A percentile compares a stretch with the other conserved stretches of the same genome.
Conservation (phyloP, 805 yeast species). For the Yarrowia sp. region DNA sequence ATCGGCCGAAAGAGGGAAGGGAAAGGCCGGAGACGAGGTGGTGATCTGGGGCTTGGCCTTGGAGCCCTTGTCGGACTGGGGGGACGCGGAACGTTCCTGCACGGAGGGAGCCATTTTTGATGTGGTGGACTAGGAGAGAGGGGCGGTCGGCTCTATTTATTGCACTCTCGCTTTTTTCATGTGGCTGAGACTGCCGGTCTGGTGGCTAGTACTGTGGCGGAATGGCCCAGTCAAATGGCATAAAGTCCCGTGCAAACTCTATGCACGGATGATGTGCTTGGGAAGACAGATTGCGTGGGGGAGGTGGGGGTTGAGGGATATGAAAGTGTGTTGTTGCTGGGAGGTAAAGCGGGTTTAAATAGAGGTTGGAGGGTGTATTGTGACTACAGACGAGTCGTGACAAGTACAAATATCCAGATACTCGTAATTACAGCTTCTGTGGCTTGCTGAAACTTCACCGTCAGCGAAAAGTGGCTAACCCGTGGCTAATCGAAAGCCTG, state of each 20-base stretch:
- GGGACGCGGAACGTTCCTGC: constrained; percentile 13
- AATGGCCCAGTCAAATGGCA: neutral
- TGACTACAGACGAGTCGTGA: no score
- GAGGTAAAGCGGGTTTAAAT: no score
- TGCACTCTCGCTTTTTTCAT: neutral
- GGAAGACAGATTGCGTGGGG: neutral
- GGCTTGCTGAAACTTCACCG: neutral
- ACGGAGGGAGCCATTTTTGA: constrained; percentile 29
- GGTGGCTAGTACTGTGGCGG: constrained; percentile 22
- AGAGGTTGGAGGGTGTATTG: no score
- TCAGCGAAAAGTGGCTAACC: neutral
- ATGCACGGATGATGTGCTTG: constrained; percentile 8
- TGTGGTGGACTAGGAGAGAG: neutral
- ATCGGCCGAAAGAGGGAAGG: constrained; percentile 32
- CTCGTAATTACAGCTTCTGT: neutral
- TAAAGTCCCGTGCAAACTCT: constrained; percentile 21
- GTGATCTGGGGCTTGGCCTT: constrained; percentile 19
- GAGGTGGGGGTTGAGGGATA: neutral
- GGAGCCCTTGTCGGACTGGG: neutral
- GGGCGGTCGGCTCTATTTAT: neutral
- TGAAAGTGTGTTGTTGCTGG: neutral
- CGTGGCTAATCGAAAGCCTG: neutral
- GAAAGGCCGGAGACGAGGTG: constrained; percentile 25
- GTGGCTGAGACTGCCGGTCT: neutral
- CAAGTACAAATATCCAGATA: no score